A percentile compares a stretch with the other conserved stretches of the same genome.
Conservation (phyloP, 352 stramenopile genomes). For the Globisporangium alternatum region DNA sequence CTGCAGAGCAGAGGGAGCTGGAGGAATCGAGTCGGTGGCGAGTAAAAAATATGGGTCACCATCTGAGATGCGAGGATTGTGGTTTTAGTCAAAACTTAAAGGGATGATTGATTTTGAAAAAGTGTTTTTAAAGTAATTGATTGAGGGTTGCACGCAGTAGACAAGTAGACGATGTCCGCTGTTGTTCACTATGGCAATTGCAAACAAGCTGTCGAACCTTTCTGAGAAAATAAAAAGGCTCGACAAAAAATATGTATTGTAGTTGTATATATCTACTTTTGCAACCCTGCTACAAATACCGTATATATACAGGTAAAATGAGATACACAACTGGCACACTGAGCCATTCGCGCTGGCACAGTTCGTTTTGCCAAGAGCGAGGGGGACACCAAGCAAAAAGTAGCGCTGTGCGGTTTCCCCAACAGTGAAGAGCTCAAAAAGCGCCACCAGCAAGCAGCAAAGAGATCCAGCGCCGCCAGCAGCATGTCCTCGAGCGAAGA, state of each 20-base stretch:
- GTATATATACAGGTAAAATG: too few species aligned
- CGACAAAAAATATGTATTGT: too few species aligned
- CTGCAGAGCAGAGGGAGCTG: neutral
- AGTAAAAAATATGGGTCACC: neutral
- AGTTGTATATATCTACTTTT: too few species aligned
- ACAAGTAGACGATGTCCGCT: too few species aligned
- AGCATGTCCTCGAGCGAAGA: constrained; percentile 88
- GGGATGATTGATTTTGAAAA: too few species aligned
- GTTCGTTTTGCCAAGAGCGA: constrained; percentile 1
- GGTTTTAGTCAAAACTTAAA: neutral
- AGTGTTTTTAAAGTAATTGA: neutral
- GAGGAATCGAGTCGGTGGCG: neutral
- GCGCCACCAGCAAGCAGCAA: neutral
- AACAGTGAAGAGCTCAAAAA: neutral
- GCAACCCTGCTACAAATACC: too few species aligned
- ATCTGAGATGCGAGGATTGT: neutral
- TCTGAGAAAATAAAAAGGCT: too few species aligned
- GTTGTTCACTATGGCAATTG: too few species aligned
- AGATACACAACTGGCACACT: neutral
- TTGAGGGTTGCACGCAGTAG: too few species aligned
- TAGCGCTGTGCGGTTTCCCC: neutral
- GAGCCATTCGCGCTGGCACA: neutral
- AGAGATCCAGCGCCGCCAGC: neutral
- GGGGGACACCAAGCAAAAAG: constrained; percentile 4
- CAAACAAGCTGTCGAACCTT: too few species aligned